A percentile compares a stretch with the other conserved stretches of the same genome.
Evolutionary conservation across 306 rosid species (phyloP).

Genomic region (Cucurbita argyrosperma): DNA sequence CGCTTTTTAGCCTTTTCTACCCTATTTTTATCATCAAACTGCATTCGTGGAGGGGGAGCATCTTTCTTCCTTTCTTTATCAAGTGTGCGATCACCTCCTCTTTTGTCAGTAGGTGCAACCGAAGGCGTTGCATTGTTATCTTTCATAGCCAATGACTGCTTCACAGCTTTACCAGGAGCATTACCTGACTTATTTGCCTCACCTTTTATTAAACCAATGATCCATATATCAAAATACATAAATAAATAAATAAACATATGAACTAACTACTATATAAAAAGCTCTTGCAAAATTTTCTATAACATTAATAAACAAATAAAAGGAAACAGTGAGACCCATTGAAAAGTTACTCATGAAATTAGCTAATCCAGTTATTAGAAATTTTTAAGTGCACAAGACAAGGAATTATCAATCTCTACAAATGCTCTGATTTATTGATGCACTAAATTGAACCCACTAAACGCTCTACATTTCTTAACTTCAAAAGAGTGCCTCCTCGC

Average conservation of each 20-base stretch:
- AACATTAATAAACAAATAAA: not conserved
- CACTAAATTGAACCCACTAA: not conserved
- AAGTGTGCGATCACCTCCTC: slow-evolving; percentile 32
- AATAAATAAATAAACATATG: not conserved
- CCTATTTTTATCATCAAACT: slow-evolving; percentile 59
- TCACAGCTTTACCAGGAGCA: slow-evolving; percentile 23
- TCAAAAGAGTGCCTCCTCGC: not conserved
- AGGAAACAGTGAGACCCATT: no score
- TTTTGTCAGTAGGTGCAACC: slow-evolving; percentile 34
- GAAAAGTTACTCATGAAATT: not conserved
- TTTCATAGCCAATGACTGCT: slow-evolving; percentile 39
- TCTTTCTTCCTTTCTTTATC: slow-evolving; percentile 86
- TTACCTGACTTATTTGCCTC: slow-evolving; percentile 32
- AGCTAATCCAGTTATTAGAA: not conserved
- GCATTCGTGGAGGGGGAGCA: slow-evolving; percentile 69
- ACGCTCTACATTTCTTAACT: not conserved
- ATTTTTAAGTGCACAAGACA: not conserved
- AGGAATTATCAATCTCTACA: not conserved
- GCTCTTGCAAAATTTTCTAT: slow-evolving; percentile 1
- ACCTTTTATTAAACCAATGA: not conserved
- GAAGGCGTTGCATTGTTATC: slow-evolving; percentile 18
- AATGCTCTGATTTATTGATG: not conserved
- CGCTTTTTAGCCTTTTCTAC: slow-evolving; percentile 69
- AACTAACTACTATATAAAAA: not conserved
- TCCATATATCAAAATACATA: not conserved